A percentile compares a stretch with the other conserved stretches of the same genome.
These are phyloP conservation scores for Phialophora tarda DNA, from an alignment of 2,329 filamentous ascomycete genomes.

Conservation along the genomic window DNA sequence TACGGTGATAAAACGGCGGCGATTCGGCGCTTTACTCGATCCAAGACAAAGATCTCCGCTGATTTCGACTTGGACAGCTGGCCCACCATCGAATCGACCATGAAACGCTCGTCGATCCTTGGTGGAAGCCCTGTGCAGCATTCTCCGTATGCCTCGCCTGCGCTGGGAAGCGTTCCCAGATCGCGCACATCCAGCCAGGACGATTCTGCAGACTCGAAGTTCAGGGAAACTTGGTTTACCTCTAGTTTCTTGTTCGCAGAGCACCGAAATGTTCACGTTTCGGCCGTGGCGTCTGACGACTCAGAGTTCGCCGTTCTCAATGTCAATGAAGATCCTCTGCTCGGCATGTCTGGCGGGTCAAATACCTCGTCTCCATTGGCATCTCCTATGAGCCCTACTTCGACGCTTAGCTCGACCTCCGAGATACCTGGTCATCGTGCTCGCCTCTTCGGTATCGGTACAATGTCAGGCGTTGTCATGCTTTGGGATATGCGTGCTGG, in stretches of 20 bases:
- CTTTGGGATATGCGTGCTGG: conserved; percentile 83
- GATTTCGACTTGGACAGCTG: conserved; percentile 39
- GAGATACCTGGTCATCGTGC: conserved; percentile 86
- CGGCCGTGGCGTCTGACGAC: conserved; percentile 71
- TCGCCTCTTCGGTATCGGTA: conserved; percentile 81
- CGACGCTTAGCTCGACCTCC: conserved; percentile 43
- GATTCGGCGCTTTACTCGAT: conserved; percentile 65
- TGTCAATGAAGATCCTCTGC: conserved; percentile 76
- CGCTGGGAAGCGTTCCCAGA: conserved; percentile 40
- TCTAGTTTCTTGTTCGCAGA: conserved; percentile 68
- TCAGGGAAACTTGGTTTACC: conserved; percentile 69
- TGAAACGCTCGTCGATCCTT: conserved; percentile 55
- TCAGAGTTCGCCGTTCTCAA: conserved; percentile 75
- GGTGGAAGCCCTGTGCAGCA: conserved; percentile 45
- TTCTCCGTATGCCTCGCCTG: conserved; percentile 32
- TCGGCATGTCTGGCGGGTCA: conserved; percentile 62
- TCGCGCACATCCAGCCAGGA: conserved; percentile 44
- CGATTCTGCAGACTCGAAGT: conserved; percentile 45
- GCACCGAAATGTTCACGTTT: conserved; percentile 66
- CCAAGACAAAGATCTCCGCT: conserved; percentile 48
- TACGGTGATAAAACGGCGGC: conserved; percentile 61
- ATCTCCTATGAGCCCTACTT: conserved; percentile 58
- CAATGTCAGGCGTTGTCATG: conserved; percentile 74
- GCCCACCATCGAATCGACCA: conserved; percentile 37
- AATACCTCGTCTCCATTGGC: conserved; percentile 60